These are phyloP conservation scores for Cyclotella kingstonii DNA, from an alignment of 108 stramenopile species.

Conservation along the genomic window DNA sequence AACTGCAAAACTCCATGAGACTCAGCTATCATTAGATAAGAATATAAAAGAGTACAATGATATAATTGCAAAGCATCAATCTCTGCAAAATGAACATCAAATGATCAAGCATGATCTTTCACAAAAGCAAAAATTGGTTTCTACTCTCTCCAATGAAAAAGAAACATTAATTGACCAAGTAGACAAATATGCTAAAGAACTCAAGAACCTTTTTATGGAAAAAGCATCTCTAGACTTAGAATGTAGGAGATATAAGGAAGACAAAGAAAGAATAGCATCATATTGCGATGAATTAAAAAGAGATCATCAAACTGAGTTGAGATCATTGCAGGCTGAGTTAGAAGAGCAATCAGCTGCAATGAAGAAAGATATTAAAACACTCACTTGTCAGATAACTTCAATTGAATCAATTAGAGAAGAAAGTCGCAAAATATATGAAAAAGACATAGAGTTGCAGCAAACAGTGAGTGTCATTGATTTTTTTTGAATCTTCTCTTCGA, in stretches of 20 bases:
- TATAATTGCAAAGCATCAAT: neutral
- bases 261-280: constrained; percentile 11
- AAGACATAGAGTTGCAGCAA: constrained; percentile 36
- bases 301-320: constrained; percentile 4
- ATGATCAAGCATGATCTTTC: neutral
- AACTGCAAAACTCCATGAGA: constrained; percentile 12
- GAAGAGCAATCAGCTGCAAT: constrained; percentile 23
- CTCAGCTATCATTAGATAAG: constrained; percentile 6
- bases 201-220: neutral
- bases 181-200: constrained; percentile 7
- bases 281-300: constrained; percentile 25
- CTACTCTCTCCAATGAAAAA: constrained; percentile 1
- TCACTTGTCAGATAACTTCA: constrained; percentile 20
- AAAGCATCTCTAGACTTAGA: constrained; percentile 4
- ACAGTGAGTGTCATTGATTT: constrained; percentile 10
- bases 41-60: constrained; percentile 5
- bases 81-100: constrained; percentile 8
- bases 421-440: constrained; percentile 28
- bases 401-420: constrained; percentile 33
- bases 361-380: constrained; percentile 26
- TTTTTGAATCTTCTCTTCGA: neutral
- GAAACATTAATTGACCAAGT: constrained; percentile 9
- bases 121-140: constrained; percentile 3
- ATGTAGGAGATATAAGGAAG: neutral
- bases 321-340: constrained; percentile 8